Evolutionary conservation across 129 eudicot genomes (phyloP).

Genomic region (Glebionis coronaria): DNA sequence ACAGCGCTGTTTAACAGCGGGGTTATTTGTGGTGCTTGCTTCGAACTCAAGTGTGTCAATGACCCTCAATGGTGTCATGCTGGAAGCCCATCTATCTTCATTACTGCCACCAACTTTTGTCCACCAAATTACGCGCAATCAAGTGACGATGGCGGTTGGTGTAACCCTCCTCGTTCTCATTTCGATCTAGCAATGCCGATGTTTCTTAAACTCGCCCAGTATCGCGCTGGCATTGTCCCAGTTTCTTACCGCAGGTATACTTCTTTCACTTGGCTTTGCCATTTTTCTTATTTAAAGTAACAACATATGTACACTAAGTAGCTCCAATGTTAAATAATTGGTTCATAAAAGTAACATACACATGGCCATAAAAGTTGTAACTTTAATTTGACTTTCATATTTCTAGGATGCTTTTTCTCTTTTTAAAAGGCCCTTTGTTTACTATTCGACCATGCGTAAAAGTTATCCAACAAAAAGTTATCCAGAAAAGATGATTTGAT

Average conservation of each 20-base stretch:
- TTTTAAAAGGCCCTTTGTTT: background rate
- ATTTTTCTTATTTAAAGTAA: background rate
- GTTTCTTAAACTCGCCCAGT: slow-evolving; percentile 83
- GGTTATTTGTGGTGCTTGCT: slow-evolving; percentile 81
- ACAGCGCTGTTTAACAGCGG: slow-evolving; percentile 77
- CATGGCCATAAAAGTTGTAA: background rate
- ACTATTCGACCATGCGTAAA: no score
- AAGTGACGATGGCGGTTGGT: slow-evolving; percentile 88
- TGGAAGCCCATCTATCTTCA: slow-evolving; percentile 80
- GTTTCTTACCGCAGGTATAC: slow-evolving; percentile 76
- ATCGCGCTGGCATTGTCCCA: slow-evolving; percentile 95
- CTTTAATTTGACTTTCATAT: slow-evolving; percentile 6
- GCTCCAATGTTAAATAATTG: no score
- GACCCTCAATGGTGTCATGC: slow-evolving; percentile 75
- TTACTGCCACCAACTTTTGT: slow-evolving; percentile 90
- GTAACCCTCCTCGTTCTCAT: slow-evolving; percentile 86
- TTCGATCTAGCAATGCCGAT: slow-evolving; percentile 93
- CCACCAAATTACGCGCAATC: slow-evolving; percentile 75
- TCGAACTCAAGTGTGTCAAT: slow-evolving; percentile 62
- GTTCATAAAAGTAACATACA: no score
- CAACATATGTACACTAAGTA: background rate
- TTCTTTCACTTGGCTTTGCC: background rate
- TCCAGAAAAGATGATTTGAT: background rate
- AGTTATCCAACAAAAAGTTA: background rate
- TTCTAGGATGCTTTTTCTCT: background rate